Evolutionary conservation across 1,139 yeast genomes (phyloP).

Genomic region (Hanseniaspora sp.): DNA sequence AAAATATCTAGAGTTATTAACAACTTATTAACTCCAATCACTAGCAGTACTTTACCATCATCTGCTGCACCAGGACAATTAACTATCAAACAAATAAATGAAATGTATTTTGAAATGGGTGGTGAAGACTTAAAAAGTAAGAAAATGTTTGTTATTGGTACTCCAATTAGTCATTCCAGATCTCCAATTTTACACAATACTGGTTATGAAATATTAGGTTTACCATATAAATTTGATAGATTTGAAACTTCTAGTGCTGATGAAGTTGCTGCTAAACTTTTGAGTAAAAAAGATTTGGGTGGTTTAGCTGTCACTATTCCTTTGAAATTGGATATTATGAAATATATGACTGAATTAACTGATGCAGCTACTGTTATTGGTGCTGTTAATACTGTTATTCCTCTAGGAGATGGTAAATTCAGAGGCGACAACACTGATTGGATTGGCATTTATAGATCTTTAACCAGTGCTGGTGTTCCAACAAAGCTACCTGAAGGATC

Average conservation of each 20-base stretch:
- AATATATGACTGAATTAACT: conserved; percentile 50
- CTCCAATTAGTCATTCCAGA: conserved; percentile 73
- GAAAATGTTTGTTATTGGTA: conserved; percentile 68
- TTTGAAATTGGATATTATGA: conserved; percentile 65
- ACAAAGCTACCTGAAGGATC: conserved; percentile 26
- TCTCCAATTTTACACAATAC: conserved; percentile 80
- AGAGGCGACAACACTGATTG: conserved; percentile 93
- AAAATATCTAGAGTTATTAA: conserved; percentile 72
- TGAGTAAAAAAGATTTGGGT: conserved; percentile 51
- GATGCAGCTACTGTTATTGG: conserved; percentile 72
- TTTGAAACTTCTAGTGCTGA: conserved; percentile 60
- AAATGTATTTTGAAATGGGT: conserved; percentile 52
- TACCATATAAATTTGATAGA: conserved; percentile 62
- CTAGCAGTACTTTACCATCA: conserved; percentile 52
- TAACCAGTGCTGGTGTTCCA: conserved; percentile 51
- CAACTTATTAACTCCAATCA: conserved; percentile 68
- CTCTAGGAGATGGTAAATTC: conserved; percentile 44
- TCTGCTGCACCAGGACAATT: conserved; percentile 75
- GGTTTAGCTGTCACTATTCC: conserved; percentile 93
- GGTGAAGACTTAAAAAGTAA: conserved; percentile 37
- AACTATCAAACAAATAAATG: conserved; percentile 49
- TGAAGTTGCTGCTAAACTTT: conserved; percentile 38
- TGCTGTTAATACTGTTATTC: conserved; percentile 81
- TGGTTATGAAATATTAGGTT: conserved; percentile 56
- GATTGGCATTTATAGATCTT: conserved; percentile 72